Conservation (phyloP, 2,329 filamentous ascomycete genomes). For the Septoria linicola region DNA sequence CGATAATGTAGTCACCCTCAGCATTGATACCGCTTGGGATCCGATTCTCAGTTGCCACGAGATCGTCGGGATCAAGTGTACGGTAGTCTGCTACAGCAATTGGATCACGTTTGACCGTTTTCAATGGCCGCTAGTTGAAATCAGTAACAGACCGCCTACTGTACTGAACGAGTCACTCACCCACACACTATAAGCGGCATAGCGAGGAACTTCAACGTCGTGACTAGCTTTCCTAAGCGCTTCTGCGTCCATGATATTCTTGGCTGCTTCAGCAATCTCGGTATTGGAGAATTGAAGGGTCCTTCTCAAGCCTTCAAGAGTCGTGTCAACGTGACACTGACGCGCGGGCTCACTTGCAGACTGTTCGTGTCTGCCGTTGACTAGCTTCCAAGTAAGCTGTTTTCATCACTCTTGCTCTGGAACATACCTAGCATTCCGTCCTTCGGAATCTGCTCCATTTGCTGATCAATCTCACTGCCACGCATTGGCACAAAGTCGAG, state of each 20-base stretch:
- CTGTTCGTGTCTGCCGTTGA: conserved; percentile 16
- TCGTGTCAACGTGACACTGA: conserved; percentile 23
- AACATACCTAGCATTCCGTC: conserved; percentile 17
- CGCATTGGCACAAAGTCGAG: conserved; percentile 9
- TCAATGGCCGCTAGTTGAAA: conserved; percentile 19
- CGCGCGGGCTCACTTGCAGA: conserved; percentile 20
- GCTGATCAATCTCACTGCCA: conserved; percentile 17
- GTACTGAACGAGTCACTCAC: conserved; percentile 4
- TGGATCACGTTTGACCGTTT: conserved; percentile 25
- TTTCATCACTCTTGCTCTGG: not conserved
- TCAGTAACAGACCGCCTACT: not conserved
- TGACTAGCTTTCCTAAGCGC: conserved; percentile 14
- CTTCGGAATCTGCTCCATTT: conserved; percentile 14
- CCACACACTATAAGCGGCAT: conserved; percentile 24
- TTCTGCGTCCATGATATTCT: conserved; percentile 18
- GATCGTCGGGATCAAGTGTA: conserved; percentile 17
- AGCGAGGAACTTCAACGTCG: conserved; percentile 21
- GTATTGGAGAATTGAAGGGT: conserved; percentile 8
- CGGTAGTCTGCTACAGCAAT: conserved; percentile 23
- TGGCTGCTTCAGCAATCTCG: conserved; percentile 19
- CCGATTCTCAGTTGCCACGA: conserved; percentile 21
- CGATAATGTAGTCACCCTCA: conserved; percentile 22
- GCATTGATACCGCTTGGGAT: conserved; percentile 16
- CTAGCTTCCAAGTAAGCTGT: conserved; percentile 1
- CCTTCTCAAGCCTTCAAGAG: conserved; percentile 14